Evolutionary conservation across 2,329 filamentous ascomycete genomes (phyloP).

Genomic region (Immersiporthe knoxdaviesiana): DNA sequence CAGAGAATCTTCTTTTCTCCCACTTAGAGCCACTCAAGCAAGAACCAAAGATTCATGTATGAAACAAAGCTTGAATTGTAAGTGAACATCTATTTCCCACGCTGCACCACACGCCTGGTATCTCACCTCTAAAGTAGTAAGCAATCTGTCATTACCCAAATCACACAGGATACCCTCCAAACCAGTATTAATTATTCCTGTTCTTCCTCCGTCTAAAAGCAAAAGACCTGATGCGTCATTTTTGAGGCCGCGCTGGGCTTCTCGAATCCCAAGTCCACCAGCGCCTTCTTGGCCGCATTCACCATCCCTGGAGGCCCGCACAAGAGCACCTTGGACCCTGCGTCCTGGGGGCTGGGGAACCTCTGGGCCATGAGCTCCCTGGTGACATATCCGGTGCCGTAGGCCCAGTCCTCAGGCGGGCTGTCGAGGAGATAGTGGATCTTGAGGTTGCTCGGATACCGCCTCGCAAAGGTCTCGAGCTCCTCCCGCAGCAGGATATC

Average conservation of each 20-base stretch:
- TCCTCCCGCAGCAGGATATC: constrained; percentile 63
- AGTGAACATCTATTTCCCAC: neutral
- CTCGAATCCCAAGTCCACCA: constrained; percentile 54
- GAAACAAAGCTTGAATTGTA: neutral
- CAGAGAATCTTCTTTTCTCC: no score
- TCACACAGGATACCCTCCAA: neutral
- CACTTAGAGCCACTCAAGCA: neutral
- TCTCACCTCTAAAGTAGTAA: neutral
- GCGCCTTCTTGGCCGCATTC: constrained; percentile 55
- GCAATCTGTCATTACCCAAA: neutral
- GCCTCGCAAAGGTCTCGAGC: constrained; percentile 56
- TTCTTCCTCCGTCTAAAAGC: constrained; percentile 44
- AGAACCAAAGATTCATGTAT: neutral
- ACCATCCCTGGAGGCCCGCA: constrained; percentile 67
- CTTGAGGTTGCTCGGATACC: constrained; percentile 57
- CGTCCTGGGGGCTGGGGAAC: constrained; percentile 49
- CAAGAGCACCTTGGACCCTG: constrained; percentile 56
- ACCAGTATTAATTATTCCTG: neutral
- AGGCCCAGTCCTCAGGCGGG: constrained; percentile 50
- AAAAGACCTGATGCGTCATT: constrained; percentile 59
- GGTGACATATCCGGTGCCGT: constrained; percentile 55
- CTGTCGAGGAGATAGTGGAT: constrained; percentile 59
- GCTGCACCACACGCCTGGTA: constrained; percentile 8
- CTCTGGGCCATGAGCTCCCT: constrained; percentile 52
- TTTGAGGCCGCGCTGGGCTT: constrained; percentile 53